phyloP scores from a whole-genome alignment of 805 yeast species.

The Tetrapisispora taiwanensis region DNA sequence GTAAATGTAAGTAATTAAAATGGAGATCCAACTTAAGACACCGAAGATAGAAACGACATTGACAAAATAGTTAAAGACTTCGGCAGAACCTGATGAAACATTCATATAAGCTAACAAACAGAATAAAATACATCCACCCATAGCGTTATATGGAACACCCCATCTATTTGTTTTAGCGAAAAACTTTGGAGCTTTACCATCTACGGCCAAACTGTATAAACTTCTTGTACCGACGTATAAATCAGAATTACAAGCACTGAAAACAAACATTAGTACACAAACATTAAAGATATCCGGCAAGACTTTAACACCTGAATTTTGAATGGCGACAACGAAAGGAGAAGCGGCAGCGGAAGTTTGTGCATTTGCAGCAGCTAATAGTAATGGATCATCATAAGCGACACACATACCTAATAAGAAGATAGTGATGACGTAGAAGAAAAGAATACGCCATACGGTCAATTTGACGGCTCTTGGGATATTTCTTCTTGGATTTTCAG shows the following conservation, averaged over 20 bases:
- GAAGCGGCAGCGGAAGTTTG: constrained; percentile 60
- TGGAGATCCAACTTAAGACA: constrained; percentile 63
- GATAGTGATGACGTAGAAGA: constrained; percentile 54
- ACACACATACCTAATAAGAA: constrained; percentile 61
- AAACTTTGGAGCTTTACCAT: constrained; percentile 63
- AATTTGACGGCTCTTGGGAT: constrained; percentile 64
- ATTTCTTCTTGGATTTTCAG: constrained; percentile 54
- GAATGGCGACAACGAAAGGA: constrained; percentile 75
- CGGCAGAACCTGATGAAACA: constrained; percentile 44
- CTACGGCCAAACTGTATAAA: constrained; percentile 58
- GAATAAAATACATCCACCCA: constrained; percentile 42
- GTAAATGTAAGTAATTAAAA: constrained; percentile 54
- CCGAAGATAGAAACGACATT: constrained; percentile 72
- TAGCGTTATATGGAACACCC: constrained; percentile 62
- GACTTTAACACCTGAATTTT: constrained; percentile 49
- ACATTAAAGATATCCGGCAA: constrained; percentile 72
- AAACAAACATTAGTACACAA: constrained; percentile 63
- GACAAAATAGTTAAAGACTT: constrained; percentile 58
- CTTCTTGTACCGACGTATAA: constrained; percentile 71
- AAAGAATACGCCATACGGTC: constrained; percentile 57
- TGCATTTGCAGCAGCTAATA: constrained; percentile 41
- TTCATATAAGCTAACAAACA: constrained; percentile 64
- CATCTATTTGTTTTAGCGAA: constrained; percentile 53
- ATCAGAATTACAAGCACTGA: constrained; percentile 76
- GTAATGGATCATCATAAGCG: constrained; percentile 42